These are phyloP conservation scores for Apostasia shenzhenica DNA, from an alignment of 106 monocot species.

Conservation along the genomic window DNA sequence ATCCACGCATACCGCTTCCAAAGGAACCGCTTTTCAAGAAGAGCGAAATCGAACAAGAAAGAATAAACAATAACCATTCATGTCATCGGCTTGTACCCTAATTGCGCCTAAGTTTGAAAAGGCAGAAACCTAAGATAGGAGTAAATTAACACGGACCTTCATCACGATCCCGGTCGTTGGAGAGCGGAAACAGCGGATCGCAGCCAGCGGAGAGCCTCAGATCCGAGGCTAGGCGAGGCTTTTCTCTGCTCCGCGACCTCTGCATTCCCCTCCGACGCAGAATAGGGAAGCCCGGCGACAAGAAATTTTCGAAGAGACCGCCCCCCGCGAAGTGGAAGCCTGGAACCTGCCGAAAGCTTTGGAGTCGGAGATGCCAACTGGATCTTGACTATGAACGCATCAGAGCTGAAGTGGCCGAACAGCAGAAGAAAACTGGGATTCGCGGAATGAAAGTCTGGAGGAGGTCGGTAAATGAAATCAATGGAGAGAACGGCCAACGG, in stretches of 20 bases:
- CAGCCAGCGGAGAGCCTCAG: too few relatives aligned
- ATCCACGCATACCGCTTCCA: not conserved
- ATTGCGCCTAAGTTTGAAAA: not conserved
- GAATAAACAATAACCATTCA: not conserved
- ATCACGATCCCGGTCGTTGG: not conserved
- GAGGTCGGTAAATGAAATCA: not conserved
- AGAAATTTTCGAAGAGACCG: not conserved
- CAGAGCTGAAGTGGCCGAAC: not conserved
- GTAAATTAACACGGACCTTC: not conserved
- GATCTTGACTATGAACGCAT: not conserved
- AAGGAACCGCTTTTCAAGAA: not conserved
- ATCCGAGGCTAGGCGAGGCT: not conserved
- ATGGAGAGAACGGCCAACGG: not conserved
- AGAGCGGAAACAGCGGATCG: not conserved
- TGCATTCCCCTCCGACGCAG: not conserved
- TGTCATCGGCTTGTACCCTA: not conserved
- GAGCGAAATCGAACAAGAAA: not conserved
- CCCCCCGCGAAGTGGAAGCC: not conserved
- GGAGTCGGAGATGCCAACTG: not conserved
- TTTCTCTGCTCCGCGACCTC: conserved; percentile 1
- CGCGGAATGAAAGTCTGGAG: not conserved
- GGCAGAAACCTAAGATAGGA: not conserved
- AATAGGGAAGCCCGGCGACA: not conserved
- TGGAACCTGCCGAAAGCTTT: not conserved
- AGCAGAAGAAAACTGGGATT: not conserved